Percentiles rank a stretch among this genome's conserved stretches.
Conservation (phyloP, 2,329 filamentous ascomycete genomes). For the Aureobasidium melanogenum region DNA sequence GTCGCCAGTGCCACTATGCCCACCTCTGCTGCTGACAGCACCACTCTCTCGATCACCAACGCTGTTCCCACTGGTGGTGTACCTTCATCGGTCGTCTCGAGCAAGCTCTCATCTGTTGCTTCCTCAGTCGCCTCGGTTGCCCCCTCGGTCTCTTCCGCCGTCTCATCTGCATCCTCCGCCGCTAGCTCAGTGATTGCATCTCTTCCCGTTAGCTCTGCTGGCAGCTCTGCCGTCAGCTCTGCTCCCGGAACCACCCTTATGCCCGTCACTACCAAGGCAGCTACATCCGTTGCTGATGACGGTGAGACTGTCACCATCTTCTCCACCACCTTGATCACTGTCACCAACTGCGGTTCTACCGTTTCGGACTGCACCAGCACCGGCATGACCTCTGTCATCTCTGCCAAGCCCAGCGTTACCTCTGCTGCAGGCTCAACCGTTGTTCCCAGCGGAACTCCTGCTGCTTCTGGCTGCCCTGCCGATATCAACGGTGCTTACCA, state of each 20-base stretch:
- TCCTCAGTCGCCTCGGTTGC: constrained; percentile 12
- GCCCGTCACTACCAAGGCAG: constrained; percentile 3
- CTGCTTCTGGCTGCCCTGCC: constrained; percentile 19
- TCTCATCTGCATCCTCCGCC: constrained; percentile 10
- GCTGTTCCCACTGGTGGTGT: constrained; percentile 7
- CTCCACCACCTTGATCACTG: constrained; percentile 17
- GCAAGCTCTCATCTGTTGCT: neutral
- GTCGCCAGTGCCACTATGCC: constrained; percentile 13
- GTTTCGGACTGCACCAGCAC: constrained; percentile 12
- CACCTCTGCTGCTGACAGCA: neutral
- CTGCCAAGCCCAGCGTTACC: constrained; percentile 8
- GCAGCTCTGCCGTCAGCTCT: neutral
- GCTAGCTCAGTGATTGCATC: neutral
- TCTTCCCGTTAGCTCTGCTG: constrained; percentile 3
- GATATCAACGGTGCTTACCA: constrained; percentile 23
- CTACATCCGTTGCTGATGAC: constrained; percentile 6
- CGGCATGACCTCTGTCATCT: constrained; percentile 9
- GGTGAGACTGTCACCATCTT: constrained; percentile 13
- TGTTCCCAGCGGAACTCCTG: neutral
- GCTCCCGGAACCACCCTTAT: neutral
- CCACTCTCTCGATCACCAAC: constrained; percentile 1
- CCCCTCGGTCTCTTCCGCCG: constrained; percentile 15
- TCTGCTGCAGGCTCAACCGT: constrained; percentile 4
- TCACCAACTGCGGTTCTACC: constrained; percentile 15
- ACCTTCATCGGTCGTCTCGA: neutral